phyloP scores from a whole-genome alignment of 768 basidiomycete genomes.

The Mycena indigotica region DNA sequence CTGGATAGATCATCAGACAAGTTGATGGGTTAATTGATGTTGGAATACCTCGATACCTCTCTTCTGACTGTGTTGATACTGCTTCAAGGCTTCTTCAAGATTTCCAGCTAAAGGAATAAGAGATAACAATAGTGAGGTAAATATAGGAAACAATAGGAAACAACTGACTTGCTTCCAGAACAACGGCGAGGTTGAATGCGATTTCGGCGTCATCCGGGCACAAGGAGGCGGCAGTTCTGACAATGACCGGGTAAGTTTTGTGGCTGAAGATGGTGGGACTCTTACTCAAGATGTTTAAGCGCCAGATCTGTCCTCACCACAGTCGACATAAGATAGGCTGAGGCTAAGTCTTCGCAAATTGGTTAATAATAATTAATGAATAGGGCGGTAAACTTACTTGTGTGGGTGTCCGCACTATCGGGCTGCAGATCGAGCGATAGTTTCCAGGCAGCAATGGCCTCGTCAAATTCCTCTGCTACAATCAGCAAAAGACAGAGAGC shows the following conservation, averaged over 20 bases:
- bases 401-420: constrained; percentile 86
- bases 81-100: constrained; percentile 76
- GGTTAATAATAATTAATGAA: no score
- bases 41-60: constrained; percentile 61
- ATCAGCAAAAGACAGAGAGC: constrained; percentile 10
- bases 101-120: constrained; percentile 71
- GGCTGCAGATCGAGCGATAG: constrained; percentile 82
- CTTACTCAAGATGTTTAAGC: constrained; percentile 78
- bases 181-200: constrained; percentile 88
- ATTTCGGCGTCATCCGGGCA: constrained; percentile 90
- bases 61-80: constrained; percentile 80
- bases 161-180: constrained; percentile 82
- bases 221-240: constrained; percentile 79
- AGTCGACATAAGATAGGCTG: constrained; percentile 83
- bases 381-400: constrained; percentile 55
- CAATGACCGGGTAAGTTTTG: constrained; percentile 36
- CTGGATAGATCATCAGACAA: constrained; percentile 3
- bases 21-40: not conserved
- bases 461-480: constrained; percentile 77
- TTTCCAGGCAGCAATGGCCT: constrained; percentile 85
- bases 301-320: constrained; percentile 84
- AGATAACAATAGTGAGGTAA: constrained; percentile 28
- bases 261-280: constrained; percentile 27
- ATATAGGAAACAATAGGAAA: constrained; percentile 38
- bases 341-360: constrained; percentile 75